Percentiles rank a stretch among this genome's conserved stretches.
These are phyloP conservation scores for Penicillium sp. DNA, from an alignment of 2,329 filamentous ascomycete genomes.

Conservation along the genomic window DNA sequence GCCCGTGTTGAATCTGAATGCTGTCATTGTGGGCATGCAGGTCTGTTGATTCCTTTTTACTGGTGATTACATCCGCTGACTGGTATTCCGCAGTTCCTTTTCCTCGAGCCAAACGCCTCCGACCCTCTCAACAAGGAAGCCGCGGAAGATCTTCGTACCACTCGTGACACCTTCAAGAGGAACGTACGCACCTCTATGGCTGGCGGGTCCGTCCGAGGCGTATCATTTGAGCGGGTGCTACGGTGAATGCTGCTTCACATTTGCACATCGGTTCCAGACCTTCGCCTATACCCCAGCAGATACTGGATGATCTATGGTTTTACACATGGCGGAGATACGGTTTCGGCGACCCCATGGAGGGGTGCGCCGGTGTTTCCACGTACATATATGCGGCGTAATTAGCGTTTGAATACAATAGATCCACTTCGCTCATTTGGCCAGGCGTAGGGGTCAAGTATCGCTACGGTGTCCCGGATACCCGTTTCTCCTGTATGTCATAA, in stretches of 20 bases:
- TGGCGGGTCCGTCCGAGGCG: conserved; percentile 71
- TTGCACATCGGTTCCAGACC: background rate
- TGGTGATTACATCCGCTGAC: background rate
- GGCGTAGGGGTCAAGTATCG: background rate
- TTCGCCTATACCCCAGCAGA: background rate
- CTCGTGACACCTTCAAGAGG: conserved; percentile 83
- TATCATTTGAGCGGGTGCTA: conserved; percentile 74
- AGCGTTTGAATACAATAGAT: conserved; percentile 36
- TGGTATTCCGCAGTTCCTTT: conserved; percentile 68
- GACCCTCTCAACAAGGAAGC: conserved; percentile 99
- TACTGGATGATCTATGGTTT: conserved; percentile 17
- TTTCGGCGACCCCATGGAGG: background rate
- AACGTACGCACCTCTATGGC: conserved; percentile 84
- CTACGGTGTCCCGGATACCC: no score
- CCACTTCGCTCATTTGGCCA: conserved; percentile 2
- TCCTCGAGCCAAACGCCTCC: conserved; percentile 94
- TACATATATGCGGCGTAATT: conserved; percentile 33
- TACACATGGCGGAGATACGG: conserved; percentile 7
- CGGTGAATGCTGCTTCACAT: conserved; percentile 48
- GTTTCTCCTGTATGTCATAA: no score
- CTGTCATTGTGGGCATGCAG: conserved; percentile 91
- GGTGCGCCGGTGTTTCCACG: conserved; percentile 18
- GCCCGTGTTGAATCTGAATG: conserved; percentile 93
- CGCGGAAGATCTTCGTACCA: conserved; percentile 82
- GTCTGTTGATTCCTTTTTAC: conserved; percentile 44